Percentiles rank a stretch among this genome's conserved stretches.
phyloP scores from a whole-genome alignment of 73 alveolate genomes.

The Paraurostyla sp. region DNA sequence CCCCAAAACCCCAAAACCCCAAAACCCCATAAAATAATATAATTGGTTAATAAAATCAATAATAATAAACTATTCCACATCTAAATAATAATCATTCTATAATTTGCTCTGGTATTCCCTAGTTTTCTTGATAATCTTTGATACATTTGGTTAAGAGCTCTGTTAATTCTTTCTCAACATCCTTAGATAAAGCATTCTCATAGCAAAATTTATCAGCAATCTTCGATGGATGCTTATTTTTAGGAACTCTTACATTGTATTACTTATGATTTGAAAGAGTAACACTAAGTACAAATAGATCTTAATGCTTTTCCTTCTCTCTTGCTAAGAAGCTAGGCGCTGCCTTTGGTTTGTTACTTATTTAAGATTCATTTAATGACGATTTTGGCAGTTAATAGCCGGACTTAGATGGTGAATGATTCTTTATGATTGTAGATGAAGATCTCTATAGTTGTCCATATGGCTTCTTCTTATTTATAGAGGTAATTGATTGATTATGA shows the following conservation, averaged over 20 bases:
- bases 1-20: too few species aligned
- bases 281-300: conserved; percentile 37
- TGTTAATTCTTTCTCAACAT: neutral
- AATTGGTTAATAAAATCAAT: too few species aligned
- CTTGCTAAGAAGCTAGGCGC: conserved; percentile 18
- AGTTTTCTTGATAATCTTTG: neutral
- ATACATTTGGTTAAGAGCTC: neutral
- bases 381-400: too few species aligned
- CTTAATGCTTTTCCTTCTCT: neutral
- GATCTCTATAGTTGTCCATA: too few species aligned
- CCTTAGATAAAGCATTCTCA: conserved; percentile 31
- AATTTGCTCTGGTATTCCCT: too few species aligned
- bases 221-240: conserved; percentile 1
- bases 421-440: too few species aligned
- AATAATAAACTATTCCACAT: too few species aligned
- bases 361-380: neutral
- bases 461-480: too few species aligned
- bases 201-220: conserved; percentile 42
- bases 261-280: conserved; percentile 25
- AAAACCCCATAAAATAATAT: too few species aligned
- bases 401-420: too few species aligned
- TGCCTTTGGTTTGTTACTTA: neutral
- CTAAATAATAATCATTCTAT: too few species aligned
- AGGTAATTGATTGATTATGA: too few species aligned
- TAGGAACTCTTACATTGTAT: neutral